Percentiles rank a stretch among this genome's conserved stretches.
Conservation (phyloP, 1,284 basidiomycete genomes). For the Irpex lacteus region DNA sequence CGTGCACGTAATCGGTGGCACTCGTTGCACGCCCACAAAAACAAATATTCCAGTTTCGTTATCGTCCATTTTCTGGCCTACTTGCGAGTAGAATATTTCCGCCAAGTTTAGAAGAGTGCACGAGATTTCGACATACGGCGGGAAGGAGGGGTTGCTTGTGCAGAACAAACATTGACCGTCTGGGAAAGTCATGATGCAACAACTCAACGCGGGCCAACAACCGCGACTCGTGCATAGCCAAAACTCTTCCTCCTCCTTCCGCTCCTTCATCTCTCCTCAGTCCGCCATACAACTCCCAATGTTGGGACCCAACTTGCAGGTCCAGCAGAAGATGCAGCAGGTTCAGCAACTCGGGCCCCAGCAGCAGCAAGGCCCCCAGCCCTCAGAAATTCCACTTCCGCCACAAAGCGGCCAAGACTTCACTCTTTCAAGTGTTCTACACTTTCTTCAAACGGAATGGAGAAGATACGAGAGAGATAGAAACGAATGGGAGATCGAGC, state of each 20-base stretch:
- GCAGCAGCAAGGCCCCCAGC: constrained; percentile 48
- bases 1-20: background rate
- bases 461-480: constrained; percentile 94
- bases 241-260: constrained; percentile 12
- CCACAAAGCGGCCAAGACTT: constrained; percentile 84
- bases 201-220: constrained; percentile 11
- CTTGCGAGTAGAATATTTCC: background rate
- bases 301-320: constrained; percentile 57
- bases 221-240: constrained; percentile 4
- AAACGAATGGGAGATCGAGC: constrained; percentile 99
- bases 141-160: constrained; percentile 9
- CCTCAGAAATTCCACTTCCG: constrained; percentile 63
- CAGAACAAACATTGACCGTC: constrained; percentile 12
- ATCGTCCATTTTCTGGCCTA: background rate
- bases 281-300: constrained; percentile 53
- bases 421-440: constrained; percentile 92
- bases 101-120: no score
- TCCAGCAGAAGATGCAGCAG: constrained; percentile 37
- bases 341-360: constrained; percentile 40
- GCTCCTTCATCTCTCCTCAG: constrained; percentile 27
- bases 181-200: constrained; percentile 15
- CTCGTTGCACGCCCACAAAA: background rate
- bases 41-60: background rate
- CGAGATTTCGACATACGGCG: background rate
- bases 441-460: constrained; percentile 99